A percentile compares a stretch with the other conserved stretches of the same genome.
Evolutionary conservation across 331 rosid species (phyloP).

Genomic region (Phaseolus coccineus): DNA sequence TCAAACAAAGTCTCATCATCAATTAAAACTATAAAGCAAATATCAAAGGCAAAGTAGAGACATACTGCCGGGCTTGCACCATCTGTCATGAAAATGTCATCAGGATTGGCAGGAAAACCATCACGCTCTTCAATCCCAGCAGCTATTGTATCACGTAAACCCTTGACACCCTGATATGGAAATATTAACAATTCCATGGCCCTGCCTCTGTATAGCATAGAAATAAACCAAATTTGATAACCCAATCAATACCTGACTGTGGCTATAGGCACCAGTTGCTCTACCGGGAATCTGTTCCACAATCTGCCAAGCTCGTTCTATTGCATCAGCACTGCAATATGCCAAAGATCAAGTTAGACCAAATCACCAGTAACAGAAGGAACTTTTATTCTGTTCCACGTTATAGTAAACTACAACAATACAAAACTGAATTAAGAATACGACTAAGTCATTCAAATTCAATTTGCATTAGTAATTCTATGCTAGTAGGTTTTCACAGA

Average conservation of each 20-base stretch:
- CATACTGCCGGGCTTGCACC: constrained; percentile 97
- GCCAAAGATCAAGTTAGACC: constrained; percentile 39
- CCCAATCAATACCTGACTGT: constrained; percentile 77
- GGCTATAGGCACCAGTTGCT: constrained; percentile 98
- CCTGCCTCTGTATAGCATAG: background rate
- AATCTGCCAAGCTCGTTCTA: constrained; percentile 82
- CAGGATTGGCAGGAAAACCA: constrained; percentile 82
- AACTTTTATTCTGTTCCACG: constrained; percentile 7
- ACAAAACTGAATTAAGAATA: constrained; percentile 22
- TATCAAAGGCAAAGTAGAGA: constrained; percentile 11
- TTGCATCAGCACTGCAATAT: constrained; percentile 76
- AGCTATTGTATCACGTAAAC: constrained; percentile 88
- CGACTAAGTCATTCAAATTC: constrained; percentile 23
- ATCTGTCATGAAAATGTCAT: constrained; percentile 87
- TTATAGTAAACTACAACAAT: background rate
- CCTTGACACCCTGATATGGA: constrained; percentile 79
- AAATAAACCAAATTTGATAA: constrained; percentile 34
- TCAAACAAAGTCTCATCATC: background rate
- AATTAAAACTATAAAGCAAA: constrained; percentile 11
- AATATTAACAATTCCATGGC: constrained; percentile 40
- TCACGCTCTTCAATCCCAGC: constrained; percentile 91
- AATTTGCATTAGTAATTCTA: constrained; percentile 27
- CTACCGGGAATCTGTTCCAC: constrained; percentile 95
- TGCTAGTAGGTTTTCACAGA: background rate
- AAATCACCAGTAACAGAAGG: constrained; percentile 7